A percentile compares a stretch with the other conserved stretches of the same genome.
phyloP scores from a whole-genome alignment of 192 early-diverging fungal species.

The Chytriomyces confervae region DNA sequence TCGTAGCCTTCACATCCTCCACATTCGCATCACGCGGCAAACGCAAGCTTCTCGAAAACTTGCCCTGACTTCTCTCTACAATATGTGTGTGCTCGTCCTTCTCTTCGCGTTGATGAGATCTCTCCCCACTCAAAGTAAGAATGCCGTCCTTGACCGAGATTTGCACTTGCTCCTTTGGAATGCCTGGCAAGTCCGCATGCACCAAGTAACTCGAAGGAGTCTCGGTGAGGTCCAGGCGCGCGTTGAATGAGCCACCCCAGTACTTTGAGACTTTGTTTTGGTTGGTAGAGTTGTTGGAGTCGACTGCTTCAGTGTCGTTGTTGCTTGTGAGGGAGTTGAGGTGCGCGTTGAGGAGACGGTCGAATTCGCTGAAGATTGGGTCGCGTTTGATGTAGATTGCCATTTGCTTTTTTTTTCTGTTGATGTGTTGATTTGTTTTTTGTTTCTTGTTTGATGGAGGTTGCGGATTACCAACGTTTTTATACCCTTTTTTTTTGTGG shows the following conservation, averaged over 20 bases:
- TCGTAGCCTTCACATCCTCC: slow-evolving; percentile 37
- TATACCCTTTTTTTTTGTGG: too few species aligned
- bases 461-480: too few species aligned
- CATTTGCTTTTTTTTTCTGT: too few species aligned
- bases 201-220: slow-evolving; percentile 39
- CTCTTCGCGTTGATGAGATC: slow-evolving; percentile 41
- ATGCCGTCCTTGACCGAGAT: slow-evolving; percentile 38
- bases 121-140: slow-evolving; percentile 47
- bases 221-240: slow-evolving; percentile 46
- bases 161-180: slow-evolving; percentile 44
- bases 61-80: slow-evolving; percentile 46
- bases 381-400: slow-evolving; percentile 10
- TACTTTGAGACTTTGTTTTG: neutral
- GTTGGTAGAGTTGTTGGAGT: neutral
- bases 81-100: slow-evolving; percentile 41
- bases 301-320: neutral
- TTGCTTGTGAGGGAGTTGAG: neutral
- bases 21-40: slow-evolving; percentile 47
- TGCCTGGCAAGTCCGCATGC: slow-evolving; percentile 49
- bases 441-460: too few species aligned
- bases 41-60: slow-evolving; percentile 40
- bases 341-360: slow-evolving; percentile 10
- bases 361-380: slow-evolving; percentile 23
- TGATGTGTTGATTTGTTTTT: neutral
- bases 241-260: slow-evolving; percentile 21